Conservation (phyloP, 176 grass and related monocot species). For the Saccharum spontaneum region DNA sequence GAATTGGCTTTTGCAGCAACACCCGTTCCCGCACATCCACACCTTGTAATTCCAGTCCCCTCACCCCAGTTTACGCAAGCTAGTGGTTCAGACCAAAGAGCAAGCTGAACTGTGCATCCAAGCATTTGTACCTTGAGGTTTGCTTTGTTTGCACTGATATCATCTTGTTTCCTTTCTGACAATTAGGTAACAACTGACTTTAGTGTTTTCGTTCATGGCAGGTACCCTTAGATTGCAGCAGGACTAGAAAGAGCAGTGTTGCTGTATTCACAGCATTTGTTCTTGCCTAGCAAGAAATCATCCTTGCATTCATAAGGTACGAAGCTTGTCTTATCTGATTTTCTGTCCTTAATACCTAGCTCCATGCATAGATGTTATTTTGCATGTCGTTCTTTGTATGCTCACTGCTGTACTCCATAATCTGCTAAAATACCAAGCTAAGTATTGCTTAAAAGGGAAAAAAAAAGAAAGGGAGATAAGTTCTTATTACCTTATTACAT, state of each 20-base stretch:
- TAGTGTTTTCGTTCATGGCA: constrained; percentile 32
- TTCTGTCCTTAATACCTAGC: not conserved
- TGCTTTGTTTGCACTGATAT: not conserved
- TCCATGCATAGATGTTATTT: not conserved
- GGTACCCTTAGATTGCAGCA: constrained; percentile 93
- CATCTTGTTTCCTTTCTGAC: constrained; percentile 16
- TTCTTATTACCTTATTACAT: not conserved
- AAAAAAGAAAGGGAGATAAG: not conserved
- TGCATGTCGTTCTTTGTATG: not conserved
- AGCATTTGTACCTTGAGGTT: constrained; percentile 67
- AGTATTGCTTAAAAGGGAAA: not conserved
- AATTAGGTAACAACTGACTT: constrained; percentile 13
- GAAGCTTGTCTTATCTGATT: not conserved
- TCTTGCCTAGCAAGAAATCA: constrained; percentile 77
- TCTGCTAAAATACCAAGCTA: not conserved
- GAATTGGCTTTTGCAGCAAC: constrained; percentile 46
- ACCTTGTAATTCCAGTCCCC: constrained; percentile 60
- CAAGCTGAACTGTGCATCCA: constrained; percentile 59
- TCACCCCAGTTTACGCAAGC: constrained; percentile 76
- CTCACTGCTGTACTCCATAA: not conserved
- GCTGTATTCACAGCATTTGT: constrained; percentile 52
- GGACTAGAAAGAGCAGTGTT: constrained; percentile 75
- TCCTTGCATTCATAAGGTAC: constrained; percentile 91
- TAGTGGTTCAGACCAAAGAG: constrained; percentile 81
- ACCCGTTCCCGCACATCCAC: constrained; percentile 57